Evolutionary conservation across 306 rosid genomes (phyloP), one percentile per base, ranked within the genome.

Genomic region (Fragaria iinumae): DNA sequence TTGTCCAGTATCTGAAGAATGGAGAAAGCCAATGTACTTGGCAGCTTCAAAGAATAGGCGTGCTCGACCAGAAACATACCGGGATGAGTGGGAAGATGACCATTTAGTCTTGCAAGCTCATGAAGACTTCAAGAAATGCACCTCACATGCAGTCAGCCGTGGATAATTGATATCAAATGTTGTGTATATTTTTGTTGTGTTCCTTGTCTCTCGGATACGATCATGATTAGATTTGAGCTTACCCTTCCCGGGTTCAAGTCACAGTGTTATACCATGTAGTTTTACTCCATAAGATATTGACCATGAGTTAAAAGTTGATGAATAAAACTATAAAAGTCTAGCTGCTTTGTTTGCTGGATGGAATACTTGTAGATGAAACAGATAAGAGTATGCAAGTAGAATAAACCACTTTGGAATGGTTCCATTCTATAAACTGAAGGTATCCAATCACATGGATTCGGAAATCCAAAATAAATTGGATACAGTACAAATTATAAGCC

Each of bases 41-140:
- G 84, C 81, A 10, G 4, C 66, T 23, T 34, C 74, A 14, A 80
- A 76, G 78, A 83, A 75, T 77, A 80, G 1, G 80, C 25, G 2
- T 11, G 55, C 29, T 18, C 78, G 80, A 56, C 90, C 89, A 2
- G 77, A 73, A 75, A 69, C 88, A 32, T 92, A 87, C 83, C 87
- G 91, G 2, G 93, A 93, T 21, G 87, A 86, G 68, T 89, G 96
- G 96, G 90, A 88, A 0, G 92, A 89, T 23, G 80, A 89, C 65
- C 88, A 86, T 62, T 73, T 86, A 67, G 74, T 86, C 56, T 66
- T 16, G 77, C 82, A 82, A 85, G 93, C 94, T 52, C 75, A 84
- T 3, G 77, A 82, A 67, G 88, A 86, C 50, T 89, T 84, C 71
- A 56, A 55, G 18, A 75, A 77, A 48, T 66, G 59, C 57, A 69